Evolutionary conservation across 306 rosid species (phyloP).

Genomic region (Myrica gale): DNA sequence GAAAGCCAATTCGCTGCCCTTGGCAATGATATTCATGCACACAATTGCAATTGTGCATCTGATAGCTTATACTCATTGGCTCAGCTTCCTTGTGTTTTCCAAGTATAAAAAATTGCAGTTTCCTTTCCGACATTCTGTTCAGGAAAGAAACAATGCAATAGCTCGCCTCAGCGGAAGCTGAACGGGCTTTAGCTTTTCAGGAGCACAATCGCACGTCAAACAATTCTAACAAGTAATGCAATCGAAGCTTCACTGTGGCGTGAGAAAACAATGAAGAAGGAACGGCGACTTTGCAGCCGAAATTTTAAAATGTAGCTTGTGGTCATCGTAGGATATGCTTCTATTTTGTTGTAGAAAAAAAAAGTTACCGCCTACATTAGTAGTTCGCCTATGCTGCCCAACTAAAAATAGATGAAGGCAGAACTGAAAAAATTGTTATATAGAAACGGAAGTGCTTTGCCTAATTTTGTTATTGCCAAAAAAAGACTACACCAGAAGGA

Average conservation of each 20-base stretch:
- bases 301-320: neutral
- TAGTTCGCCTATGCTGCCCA: neutral
- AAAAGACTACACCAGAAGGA: neutral
- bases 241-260: too few relatives aligned
- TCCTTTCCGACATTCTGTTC: neutral
- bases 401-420: neutral
- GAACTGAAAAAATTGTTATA: neutral
- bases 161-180: neutral
- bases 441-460: neutral
- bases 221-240: too few relatives aligned
- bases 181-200: too few relatives aligned
- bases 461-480: neutral
- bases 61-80: constrained; percentile 23
- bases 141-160: neutral
- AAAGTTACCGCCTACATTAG: neutral
- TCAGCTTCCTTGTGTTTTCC: neutral
- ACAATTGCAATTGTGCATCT: constrained; percentile 31
- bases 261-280: too few relatives aligned
- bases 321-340: too few relatives aligned
- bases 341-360: too few relatives aligned
- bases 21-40: constrained; percentile 30
- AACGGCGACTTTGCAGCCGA: neutral
- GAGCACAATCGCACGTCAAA: too few relatives aligned
- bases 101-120: neutral
- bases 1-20: constrained; percentile 6